Base-by-base conservation (phyloP, 2,329 filamentous ascomycete genomes). In the Stenocarpella maydis region DNA sequence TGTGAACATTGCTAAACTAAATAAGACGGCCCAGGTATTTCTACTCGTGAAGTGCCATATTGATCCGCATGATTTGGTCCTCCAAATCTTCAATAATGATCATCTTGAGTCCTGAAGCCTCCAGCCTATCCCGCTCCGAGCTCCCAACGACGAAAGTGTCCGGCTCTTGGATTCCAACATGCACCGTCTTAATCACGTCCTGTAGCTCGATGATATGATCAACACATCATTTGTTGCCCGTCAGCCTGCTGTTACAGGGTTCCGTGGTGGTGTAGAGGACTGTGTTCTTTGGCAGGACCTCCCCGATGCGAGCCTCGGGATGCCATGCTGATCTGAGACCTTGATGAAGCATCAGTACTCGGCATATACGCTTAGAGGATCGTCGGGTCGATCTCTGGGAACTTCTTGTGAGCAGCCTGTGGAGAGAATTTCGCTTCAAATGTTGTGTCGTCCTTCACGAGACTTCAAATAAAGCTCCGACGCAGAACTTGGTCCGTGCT, bases 261-360 rank as follows among this genome's bases (percentile, higher is more conserved):
- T 84, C 82, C 81, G 84, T 83, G 9, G 81, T 83, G 6, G 81
- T 84, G 69, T 84, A 84, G 0, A 84, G 74, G 1, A 77, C 78
- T 0, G 81, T 81, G 63, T 82, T 80, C 2, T 73, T 24, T 0
- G 81, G 80, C 3, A 84, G 74, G 4, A 81, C 78, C n/a, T 78
- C 71, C 12, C 73, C 68, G 6, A 83, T 77, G 15, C 74, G 72
- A 5, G 78, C 76, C 65, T 83, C 81, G 0, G 76, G 5, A 83
- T 55, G 28, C 74, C 72, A 55, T 82, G 71, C 43, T 75, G 66
- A 19, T 82, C 77, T 28, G 80, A 80, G 6, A 83, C 75, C 74
- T 84, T 83, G 72, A 83, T 82, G 70, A 83, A 79, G 74, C 81
- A 83, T 72, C 80, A 82, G 28, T 82, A 80, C 68, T 82, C 81